Base-by-base conservation (phyloP, 768 basidiomycete genomes). In the Suillus subaureus region DNA sequence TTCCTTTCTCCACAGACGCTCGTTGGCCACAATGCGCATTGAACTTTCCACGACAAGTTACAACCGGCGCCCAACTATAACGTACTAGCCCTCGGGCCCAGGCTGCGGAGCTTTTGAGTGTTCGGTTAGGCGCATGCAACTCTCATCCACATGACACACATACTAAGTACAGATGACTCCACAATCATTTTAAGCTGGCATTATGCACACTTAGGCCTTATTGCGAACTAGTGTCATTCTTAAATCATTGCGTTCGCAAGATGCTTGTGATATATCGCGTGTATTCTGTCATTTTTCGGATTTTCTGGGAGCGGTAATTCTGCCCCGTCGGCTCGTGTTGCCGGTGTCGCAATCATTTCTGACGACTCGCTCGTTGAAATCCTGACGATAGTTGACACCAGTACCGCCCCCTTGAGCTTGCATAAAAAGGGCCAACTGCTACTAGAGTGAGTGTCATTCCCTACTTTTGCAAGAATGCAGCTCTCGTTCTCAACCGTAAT, bases 391-490 rank as follows among this genome's bases (percentile, higher is more conserved):
- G 21, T 12, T 23, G 18, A 28, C 21, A 55, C 13, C 21, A 40
- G 37, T 33, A 63, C 52, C 31, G 62, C 62, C 62, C 23, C 21
- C 26, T 61, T 8, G 6, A 61, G 37, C n/a, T 6, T 35, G 62
- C 16, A 63, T 63, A 63, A 63, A 35, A 63, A 60, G 13, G 23
- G 35, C 15, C 5, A 11, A 18, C 4, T 11, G 18, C 16, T 3
- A n/a, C 26, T 39, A 13, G 21, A 39, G 23, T 12, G 28, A 39
- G 37, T 7, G 21, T 56, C 43, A 43, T 45, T 12, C 8, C 21
- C 15, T 33, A 4, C 11, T 52, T 37, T 28, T 13, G n/a, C 13
- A 49, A 57, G 33, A 33, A 77, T 75, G 75, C 62, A 64, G 61
- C 45, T 72, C 45, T 55, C 60, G 40, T 51, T 74, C 31, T 42